These are phyloP conservation scores for Gloeostereum incarnatum DNA, from an alignment of 768 basidiomycete genomes.

Conservation along the genomic window DNA sequence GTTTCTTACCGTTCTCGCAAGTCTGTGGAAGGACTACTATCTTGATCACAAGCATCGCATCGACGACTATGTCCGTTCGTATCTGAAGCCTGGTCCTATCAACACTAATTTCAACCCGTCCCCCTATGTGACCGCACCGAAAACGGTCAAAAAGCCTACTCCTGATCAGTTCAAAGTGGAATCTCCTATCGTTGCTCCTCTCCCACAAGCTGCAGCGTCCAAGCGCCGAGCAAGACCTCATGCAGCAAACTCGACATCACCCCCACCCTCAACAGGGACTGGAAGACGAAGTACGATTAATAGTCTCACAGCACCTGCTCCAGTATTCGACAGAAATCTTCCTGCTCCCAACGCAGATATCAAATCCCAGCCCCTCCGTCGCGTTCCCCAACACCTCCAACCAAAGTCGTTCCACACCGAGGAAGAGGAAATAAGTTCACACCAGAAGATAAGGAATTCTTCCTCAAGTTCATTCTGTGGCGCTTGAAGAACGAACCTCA, in stretches of 20 bases:
- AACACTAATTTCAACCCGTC: constrained; percentile 18
- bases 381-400: constrained; percentile 63
- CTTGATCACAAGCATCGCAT: constrained; percentile 58
- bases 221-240: constrained; percentile 9
- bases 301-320: constrained; percentile 44
- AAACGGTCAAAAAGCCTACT: constrained; percentile 31
- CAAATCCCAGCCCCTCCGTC: constrained; percentile 55
- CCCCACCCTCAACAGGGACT: constrained; percentile 8
- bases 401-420: constrained; percentile 29
- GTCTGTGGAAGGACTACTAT: constrained; percentile 76
- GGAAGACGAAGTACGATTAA: constrained; percentile 46
- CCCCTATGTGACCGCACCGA: constrained; percentile 13
- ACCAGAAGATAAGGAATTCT: constrained; percentile 54
- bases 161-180: constrained; percentile 27
- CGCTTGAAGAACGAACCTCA: constrained; percentile 43
- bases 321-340: constrained; percentile 36
- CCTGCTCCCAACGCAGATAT: constrained; percentile 56
- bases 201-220: constrained; percentile 13
- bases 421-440: constrained; percentile 57
- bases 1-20: constrained; percentile 20
- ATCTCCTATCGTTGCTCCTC: constrained; percentile 14
- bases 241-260: constrained; percentile 8
- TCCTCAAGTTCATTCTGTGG: constrained; percentile 60
- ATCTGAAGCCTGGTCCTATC: constrained; percentile 14
- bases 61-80: constrained; percentile 28